A percentile compares a stretch with the other conserved stretches of the same genome.
Conservation (phyloP, 441 rosid genomes). For the Biscutella auriculata region DNA sequence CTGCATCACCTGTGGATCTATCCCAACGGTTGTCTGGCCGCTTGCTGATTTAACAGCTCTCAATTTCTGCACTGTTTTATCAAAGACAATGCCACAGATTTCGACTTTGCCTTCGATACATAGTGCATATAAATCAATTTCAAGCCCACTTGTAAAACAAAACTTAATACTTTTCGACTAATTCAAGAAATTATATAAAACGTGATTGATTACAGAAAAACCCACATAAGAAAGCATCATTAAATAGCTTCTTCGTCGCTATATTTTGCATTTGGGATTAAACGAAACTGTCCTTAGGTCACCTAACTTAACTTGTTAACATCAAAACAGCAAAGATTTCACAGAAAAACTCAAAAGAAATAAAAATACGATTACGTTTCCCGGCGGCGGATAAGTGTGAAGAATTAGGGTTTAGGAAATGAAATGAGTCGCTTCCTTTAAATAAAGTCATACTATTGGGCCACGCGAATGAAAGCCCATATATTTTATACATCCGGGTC, state of each 20-base stretch:
- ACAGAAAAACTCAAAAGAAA: too few relatives aligned
- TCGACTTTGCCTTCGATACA: constrained; percentile 5
- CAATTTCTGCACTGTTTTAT: constrained; percentile 8
- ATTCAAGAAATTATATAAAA: not conserved
- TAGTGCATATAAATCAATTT: not conserved
- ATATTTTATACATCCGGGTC: not conserved
- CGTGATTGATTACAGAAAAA: not conserved
- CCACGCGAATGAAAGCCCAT: not conserved
- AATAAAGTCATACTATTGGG: not conserved
- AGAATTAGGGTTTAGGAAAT: not conserved
- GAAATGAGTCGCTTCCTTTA: not conserved
- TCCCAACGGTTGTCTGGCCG: constrained; percentile 28
- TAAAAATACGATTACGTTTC: too few relatives aligned
- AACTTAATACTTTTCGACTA: not conserved
- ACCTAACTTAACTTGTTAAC: too few relatives aligned
- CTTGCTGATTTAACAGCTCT: constrained; percentile 20
- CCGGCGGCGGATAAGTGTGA: not conserved
- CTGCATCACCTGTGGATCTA: not conserved
- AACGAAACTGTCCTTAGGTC: too few relatives aligned
- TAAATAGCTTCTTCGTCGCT: too few relatives aligned
- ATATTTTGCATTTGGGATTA: too few relatives aligned
- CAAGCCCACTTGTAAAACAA: not conserved
- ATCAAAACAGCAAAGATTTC: too few relatives aligned
- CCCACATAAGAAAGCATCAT: not conserved
- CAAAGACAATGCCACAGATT: not conserved